These are phyloP conservation scores for Talaromyces sp. DNA, from an alignment of 2,329 filamentous ascomycete species.

Conservation along the genomic window DNA sequence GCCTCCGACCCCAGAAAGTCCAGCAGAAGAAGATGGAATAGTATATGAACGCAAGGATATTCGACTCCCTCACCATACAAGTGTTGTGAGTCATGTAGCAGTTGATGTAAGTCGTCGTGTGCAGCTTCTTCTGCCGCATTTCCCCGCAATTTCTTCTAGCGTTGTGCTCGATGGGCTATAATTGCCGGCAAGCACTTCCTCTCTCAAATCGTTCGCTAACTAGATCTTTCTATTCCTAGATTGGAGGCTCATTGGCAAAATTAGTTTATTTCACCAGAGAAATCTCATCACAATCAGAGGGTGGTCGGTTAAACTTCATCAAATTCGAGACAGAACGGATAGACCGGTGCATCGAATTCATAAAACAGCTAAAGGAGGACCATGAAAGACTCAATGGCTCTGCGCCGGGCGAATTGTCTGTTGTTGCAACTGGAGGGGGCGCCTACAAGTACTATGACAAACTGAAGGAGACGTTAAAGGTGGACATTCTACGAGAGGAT, in stretches of 20 bases:
- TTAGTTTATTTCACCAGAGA: slow-evolving; percentile 96
- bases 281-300: slow-evolving; percentile 70
- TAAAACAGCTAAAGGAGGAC: slow-evolving; percentile 78
- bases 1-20: slow-evolving; percentile 45
- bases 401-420: slow-evolving; percentile 66
- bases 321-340: slow-evolving; percentile 96
- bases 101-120: slow-evolving; percentile 70
- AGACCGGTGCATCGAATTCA: slow-evolving; percentile 88
- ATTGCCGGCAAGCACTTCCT: background rate
- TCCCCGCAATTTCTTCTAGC: slow-evolving; percentile 29
- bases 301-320: slow-evolving; percentile 89
- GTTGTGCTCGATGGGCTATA: background rate
- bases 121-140: slow-evolving; percentile 19
- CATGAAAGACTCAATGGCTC: slow-evolving; percentile 73
- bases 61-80: slow-evolving; percentile 90
- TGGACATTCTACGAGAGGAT: slow-evolving; percentile 87
- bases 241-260: slow-evolving; percentile 92
- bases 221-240: slow-evolving; percentile 50
- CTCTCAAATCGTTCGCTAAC: background rate
- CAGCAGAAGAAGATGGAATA: slow-evolving; percentile 54
- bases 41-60: slow-evolving; percentile 85
- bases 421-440: slow-evolving; percentile 94
- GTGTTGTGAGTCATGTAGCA: slow-evolving; percentile 92
- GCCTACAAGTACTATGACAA: slow-evolving; percentile 96
- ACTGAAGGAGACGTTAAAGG: slow-evolving; percentile 75